Percentiles rank a stretch among this genome's conserved stretches.
Conservation (phyloP, 306 rosid genomes). For the Fragaria iinumae region DNA sequence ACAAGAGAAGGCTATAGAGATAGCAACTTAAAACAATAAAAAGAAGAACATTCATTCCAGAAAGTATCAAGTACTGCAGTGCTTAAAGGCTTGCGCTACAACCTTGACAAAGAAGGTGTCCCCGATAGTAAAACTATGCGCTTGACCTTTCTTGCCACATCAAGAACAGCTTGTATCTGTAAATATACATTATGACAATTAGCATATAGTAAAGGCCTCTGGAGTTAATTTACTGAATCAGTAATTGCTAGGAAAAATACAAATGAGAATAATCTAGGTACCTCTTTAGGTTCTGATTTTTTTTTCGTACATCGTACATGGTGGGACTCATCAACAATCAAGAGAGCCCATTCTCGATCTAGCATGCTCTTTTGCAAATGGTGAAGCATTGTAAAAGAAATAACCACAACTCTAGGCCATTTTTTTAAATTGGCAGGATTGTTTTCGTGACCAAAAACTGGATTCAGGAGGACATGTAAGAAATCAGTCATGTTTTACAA, state of each 20-base stretch:
- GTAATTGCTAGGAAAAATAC: background rate
- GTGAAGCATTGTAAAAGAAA: conserved; percentile 89
- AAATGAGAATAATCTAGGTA: conserved; percentile 26
- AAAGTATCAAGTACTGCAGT: conserved; percentile 18
- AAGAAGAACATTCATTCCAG: conserved; percentile 18
- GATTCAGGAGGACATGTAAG: conserved; percentile 22
- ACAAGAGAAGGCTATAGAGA: conserved; percentile 10
- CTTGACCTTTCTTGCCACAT: conserved; percentile 71
- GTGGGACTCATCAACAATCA: conserved; percentile 94
- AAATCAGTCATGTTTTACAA: background rate
- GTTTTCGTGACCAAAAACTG: conserved; percentile 90
- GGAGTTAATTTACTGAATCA: background rate
- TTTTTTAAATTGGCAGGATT: conserved; percentile 67
- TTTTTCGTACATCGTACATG: conserved; percentile 84
- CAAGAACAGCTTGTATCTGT: conserved; percentile 85
- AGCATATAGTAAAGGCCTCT: conserved; percentile 5
- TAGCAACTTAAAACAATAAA: conserved; percentile 18
- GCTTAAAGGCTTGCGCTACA: conserved; percentile 41
- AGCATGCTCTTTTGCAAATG: conserved; percentile 82
- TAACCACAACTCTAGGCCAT: conserved; percentile 82
- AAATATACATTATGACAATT: conserved; percentile 23
- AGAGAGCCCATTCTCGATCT: conserved; percentile 73
- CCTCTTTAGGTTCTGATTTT: conserved; percentile 81
- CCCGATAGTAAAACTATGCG: conserved; percentile 82
- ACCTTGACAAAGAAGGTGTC: conserved; percentile 97